Evolutionary conservation across 768 basidiomycete genomes (phyloP), one percentile per base, ranked within the genome.

Genomic region (Harrya chromipes): DNA sequence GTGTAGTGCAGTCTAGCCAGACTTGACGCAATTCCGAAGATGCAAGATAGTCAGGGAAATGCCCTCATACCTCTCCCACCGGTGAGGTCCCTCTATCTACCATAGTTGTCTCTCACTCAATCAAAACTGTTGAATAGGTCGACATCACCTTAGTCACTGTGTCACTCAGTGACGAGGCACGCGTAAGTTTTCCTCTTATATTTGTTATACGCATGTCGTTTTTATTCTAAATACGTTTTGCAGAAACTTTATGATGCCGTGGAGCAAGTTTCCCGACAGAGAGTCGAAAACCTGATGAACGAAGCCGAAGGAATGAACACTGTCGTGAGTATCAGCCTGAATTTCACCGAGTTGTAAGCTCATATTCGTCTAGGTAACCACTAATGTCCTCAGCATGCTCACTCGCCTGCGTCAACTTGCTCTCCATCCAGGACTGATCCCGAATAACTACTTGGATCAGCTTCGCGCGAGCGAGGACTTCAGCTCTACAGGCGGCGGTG

Each of bases 351-450:
- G 35, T 33, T 29, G 40, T 27, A 42, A 10, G 51, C 50, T 53
- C 34, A 52, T 39, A 38, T 48, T 38, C 44, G 21, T 49, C 17
- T 53, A 89, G 86, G 74, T 81, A 1, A 80, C 83, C 49, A 80
- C 81, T 2, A 84, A 85, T 57, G 81, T 90, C 13, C 67, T 91
- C 33, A 84, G 85, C 53, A 82, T 93, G 77, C 77, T 93, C n/a
- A 92, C 90, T 8, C 85, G 92, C 16, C 73, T 94, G 65, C 81
- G 91, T 26, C 92, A 94, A 67, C 70, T 93, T 17, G 85, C 79
- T 16, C 77, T 92, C 21, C 89, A 94, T 60, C 87, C 90, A 0
- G 82, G 80, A 2, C 74, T 94, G 21, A 71, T 91, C 42, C 91
- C 91, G 4, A 54, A 70, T 8, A 74, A 82, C 52, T 94, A 91